Evolutionary conservation across 2,329 filamentous ascomycete species (phyloP).

Genomic region (Xenoacremonium recifei): DNA sequence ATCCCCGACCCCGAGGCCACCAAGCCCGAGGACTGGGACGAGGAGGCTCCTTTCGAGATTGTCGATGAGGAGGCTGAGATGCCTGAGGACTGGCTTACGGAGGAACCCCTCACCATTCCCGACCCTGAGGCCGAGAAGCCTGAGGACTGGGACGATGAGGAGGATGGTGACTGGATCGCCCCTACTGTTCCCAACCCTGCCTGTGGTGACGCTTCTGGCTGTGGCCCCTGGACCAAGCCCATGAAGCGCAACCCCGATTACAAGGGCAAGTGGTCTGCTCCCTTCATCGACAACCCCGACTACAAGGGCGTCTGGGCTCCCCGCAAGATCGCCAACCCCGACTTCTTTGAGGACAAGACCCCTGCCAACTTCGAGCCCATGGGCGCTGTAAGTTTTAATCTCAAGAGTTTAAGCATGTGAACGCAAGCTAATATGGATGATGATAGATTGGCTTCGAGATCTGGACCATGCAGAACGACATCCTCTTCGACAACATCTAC

Average conservation of each 20-base stretch:
- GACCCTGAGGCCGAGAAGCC: slow-evolving; percentile 97
- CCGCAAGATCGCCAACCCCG: slow-evolving; percentile 94
- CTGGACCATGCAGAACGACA: slow-evolving; percentile 99
- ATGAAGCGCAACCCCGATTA: slow-evolving; percentile 93
- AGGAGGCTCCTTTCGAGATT: slow-evolving; percentile 96
- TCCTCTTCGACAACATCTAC: slow-evolving; percentile 99
- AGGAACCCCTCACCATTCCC: slow-evolving; percentile 77
- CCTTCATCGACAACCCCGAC: slow-evolving; percentile 91
- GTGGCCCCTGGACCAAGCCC: slow-evolving; percentile 88
- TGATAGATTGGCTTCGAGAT: slow-evolving; percentile 92
- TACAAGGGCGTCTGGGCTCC: slow-evolving; percentile 98
- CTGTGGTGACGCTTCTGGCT: slow-evolving; percentile 89
- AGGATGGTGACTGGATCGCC: slow-evolving; percentile 95
- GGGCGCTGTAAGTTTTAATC: slow-evolving; percentile 73
- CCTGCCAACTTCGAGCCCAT: slow-evolving; percentile 98
- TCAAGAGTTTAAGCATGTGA: neutral
- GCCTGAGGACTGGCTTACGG: slow-evolving; percentile 94
- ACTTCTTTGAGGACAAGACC: slow-evolving; percentile 95
- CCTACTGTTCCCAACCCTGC: slow-evolving; percentile 94
- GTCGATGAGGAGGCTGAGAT: slow-evolving; percentile 87
- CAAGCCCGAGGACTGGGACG: slow-evolving; percentile 99
- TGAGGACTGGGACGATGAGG: slow-evolving; percentile 99
- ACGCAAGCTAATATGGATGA: slow-evolving; percentile 18
- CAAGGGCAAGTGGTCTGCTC: slow-evolving; percentile 98
- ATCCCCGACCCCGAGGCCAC: slow-evolving; percentile 89